Evolutionary conservation across 768 basidiomycete genomes (phyloP).

Genomic region (Termitomyces sp.): DNA sequence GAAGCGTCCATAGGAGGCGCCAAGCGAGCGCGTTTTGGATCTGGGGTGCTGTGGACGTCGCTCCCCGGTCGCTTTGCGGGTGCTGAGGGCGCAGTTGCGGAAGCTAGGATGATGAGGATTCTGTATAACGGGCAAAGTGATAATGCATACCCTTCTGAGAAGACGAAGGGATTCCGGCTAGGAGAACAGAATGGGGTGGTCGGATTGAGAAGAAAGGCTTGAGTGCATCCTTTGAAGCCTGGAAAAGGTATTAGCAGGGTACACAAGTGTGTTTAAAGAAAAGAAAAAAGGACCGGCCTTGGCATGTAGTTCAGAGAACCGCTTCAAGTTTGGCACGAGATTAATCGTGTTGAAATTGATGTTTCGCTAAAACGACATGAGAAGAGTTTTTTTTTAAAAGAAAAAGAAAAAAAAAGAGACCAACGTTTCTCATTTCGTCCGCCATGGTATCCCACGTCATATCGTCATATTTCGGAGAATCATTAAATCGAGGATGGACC

Average conservation of each 20-base stretch:
- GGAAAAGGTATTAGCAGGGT: background rate
- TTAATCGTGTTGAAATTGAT: conserved; percentile 52
- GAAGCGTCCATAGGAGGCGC: conserved; percentile 19
- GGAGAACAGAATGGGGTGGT: conserved; percentile 37
- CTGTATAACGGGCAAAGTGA: no score
- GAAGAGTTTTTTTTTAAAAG: no score
- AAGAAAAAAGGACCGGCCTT: conserved; percentile 29
- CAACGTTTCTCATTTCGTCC: conserved; percentile 55
- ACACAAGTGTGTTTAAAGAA: background rate
- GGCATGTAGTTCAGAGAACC: conserved; percentile 46
- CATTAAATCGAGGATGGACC: conserved; percentile 52
- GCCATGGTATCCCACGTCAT: conserved; percentile 60
- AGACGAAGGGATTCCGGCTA: conserved; percentile 42
- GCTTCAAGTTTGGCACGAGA: conserved; percentile 36
- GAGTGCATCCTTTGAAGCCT: conserved; percentile 29
- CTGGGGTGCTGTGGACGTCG: conserved; percentile 33
- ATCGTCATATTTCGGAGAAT: conserved; percentile 37
- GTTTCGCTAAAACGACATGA: conserved; percentile 39
- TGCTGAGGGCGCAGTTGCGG: background rate
- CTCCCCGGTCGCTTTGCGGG: conserved; percentile 34
- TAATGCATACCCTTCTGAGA: conserved; percentile 23
- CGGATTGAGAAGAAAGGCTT: conserved; percentile 58
- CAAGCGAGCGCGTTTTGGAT: conserved; percentile 40
- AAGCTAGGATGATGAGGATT: background rate
- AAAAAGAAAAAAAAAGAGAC: background rate